Evolutionary conservation across 2,329 filamentous ascomycete species (phyloP), one percentile per base, ranked within the genome.

Genomic region (Diaporthe destruens): DNA sequence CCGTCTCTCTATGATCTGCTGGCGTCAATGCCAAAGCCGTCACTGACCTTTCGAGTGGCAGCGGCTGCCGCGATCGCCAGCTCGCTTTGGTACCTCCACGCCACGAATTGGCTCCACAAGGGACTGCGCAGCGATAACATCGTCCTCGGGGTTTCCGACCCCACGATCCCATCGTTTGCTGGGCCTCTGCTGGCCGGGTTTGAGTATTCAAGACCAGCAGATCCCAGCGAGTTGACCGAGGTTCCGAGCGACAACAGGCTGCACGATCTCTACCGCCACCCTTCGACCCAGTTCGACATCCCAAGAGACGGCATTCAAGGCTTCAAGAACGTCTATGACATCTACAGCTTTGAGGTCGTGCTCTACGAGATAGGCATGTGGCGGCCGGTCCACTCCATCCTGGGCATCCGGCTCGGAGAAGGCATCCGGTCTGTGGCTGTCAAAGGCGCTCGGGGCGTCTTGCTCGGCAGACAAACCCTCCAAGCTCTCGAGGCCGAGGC

Each of bases 71-170:
- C 44, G 32, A 55, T 72, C 44, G 70, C 70, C 6, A 59, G 53
- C 7, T 59, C 61, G 12, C 36, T 72, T 25, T 68, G 61, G 72
- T 83, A 85, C 57, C 78, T 88, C 0, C 87, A 88, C 74, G 82
- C 85, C 0, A 84, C 87, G 0, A 84, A 87, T 71, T 89, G 86
- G 87, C 80, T 88, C 7, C 87, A 88, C 79, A 88, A 88, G 75
- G 85, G 85, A 2, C 80, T 89, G 0, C 84, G 85, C 14, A 84
- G 82, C 61, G 79, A 85, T 47, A 88, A 86, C 75, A 82, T 88
- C 32, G 76, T 88, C 12, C 87, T 88, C n/a, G n/a, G n/a, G n/a
- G n/a, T n/a, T n/a, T n/a, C n/a, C n/a, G n/a, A n/a, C n/a, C n/a
- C n/a, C n/a, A n/a, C n/a, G n/a, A n/a, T n/a, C 76, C 51, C 25